Conservation (phyloP, 805 yeast genomes). For the Teunomyces panamensis region DNA sequence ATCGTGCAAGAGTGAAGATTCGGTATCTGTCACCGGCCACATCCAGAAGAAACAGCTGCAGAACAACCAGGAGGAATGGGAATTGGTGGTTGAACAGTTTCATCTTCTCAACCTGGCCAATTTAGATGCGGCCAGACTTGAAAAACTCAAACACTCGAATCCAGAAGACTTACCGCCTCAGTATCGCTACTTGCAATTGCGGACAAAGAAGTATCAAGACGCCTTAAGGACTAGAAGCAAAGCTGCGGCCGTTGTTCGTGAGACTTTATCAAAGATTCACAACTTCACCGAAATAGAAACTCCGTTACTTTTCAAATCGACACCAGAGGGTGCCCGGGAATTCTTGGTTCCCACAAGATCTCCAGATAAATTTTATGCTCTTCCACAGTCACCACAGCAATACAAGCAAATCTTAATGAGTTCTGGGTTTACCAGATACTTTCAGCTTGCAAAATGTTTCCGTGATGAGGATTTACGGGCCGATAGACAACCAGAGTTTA, state of each 20-base stretch:
- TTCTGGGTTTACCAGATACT: constrained; percentile 82
- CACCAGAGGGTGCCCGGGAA: constrained; percentile 98
- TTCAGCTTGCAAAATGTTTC: constrained; percentile 90
- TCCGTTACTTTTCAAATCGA: constrained; percentile 87
- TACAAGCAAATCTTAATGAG: constrained; percentile 95
- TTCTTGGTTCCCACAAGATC: constrained; percentile 88
- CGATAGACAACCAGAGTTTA: constrained; percentile 97
- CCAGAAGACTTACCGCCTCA: constrained; percentile 71
- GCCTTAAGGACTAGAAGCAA: constrained; percentile 56
- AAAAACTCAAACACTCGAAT: constrained; percentile 47
- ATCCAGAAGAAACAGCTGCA: constrained; percentile 33
- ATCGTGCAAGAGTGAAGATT: constrained; percentile 66
- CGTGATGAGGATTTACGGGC: constrained; percentile 93
- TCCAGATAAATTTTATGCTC: constrained; percentile 65
- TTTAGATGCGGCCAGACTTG: constrained; percentile 65
- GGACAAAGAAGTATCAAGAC: constrained; percentile 56
- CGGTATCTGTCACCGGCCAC: constrained; percentile 62
- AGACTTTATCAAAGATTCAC: constrained; percentile 33
- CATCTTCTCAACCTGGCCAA: constrained; percentile 63
- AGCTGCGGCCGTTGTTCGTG: constrained; percentile 48
- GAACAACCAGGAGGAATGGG: constrained; percentile 40
- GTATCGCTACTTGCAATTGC: constrained; percentile 74
- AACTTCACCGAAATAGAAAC: constrained; percentile 85
- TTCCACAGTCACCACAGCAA: constrained; percentile 98
- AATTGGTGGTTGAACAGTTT: constrained; percentile 50